Evolutionary conservation across 768 basidiomycete species (phyloP).

Genomic region (Termitomyces sp.): DNA sequence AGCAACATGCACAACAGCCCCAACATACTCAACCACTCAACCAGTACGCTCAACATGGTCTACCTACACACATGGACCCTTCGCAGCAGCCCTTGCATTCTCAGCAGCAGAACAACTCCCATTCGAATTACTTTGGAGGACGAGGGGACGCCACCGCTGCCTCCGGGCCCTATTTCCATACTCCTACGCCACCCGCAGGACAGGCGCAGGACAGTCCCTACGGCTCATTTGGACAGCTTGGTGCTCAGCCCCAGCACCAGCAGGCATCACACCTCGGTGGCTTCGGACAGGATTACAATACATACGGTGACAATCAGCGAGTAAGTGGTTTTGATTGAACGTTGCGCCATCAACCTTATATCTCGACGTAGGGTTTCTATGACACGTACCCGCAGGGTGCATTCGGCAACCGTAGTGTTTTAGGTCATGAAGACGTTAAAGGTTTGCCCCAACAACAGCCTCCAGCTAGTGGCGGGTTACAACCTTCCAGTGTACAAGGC

Average conservation of each 20-base stretch:
- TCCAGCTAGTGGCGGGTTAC: slow-evolving; percentile 37
- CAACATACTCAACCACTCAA: slow-evolving; percentile 31
- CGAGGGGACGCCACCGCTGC: slow-evolving; percentile 46
- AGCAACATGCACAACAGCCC: slow-evolving; percentile 1
- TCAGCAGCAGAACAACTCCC: slow-evolving; percentile 38
- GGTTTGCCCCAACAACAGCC: slow-evolving; percentile 59
- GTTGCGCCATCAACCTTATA: slow-evolving; percentile 10
- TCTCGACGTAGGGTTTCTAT: slow-evolving; percentile 57
- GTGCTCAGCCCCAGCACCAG: slow-evolving; percentile 51
- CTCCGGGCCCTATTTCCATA: slow-evolving; percentile 62
- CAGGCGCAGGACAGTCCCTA: slow-evolving; percentile 62
- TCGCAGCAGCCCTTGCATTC: slow-evolving; percentile 37
- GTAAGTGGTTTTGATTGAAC: slow-evolving; percentile 31
- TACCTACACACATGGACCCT: slow-evolving; percentile 63
- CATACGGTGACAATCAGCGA: slow-evolving; percentile 61
- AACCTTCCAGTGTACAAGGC: slow-evolving; percentile 47
- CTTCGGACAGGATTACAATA: slow-evolving; percentile 61
- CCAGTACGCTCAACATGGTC: slow-evolving; percentile 61
- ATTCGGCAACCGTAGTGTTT: slow-evolving; percentile 59
- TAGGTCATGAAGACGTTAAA: slow-evolving; percentile 76
- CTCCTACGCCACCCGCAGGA: slow-evolving; percentile 66
- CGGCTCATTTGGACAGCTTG: slow-evolving; percentile 61
- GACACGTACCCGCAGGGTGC: slow-evolving; percentile 67
- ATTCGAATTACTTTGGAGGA: slow-evolving; percentile 58
- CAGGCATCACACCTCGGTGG: slow-evolving; percentile 49